phyloP scores from a whole-genome alignment of 192 early-diverging fungal genomes.

The Bifiguratus adelaidae region DNA sequence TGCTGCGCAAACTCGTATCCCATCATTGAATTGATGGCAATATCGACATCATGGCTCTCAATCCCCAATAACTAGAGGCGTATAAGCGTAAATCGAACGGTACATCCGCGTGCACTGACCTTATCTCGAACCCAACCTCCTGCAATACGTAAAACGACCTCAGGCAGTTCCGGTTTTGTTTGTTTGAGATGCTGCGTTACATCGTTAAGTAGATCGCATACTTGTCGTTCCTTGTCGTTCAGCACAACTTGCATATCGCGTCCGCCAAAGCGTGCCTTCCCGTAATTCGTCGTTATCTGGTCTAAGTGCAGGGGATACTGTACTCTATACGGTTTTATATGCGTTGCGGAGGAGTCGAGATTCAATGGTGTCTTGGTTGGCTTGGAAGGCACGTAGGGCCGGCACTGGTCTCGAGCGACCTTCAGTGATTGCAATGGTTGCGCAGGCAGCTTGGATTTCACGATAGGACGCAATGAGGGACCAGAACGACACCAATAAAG shows the following conservation, averaged over 20 bases:
- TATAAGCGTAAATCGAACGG: not conserved
- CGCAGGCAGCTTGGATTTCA: no score
- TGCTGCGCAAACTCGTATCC: conserved; percentile 81
- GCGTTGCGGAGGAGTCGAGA: no score
- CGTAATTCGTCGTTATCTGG: no score
- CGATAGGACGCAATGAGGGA: no score
- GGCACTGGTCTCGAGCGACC: no score
- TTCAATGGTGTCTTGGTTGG: no score
- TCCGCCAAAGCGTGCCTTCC: no score
- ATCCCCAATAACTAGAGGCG: conserved; percentile 62
- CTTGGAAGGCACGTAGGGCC: no score
- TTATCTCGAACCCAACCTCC: conserved; percentile 99
- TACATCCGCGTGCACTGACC: conserved; percentile 17
- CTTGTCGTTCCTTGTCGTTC: conserved; percentile 46
- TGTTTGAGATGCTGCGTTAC: conserved; percentile 46
- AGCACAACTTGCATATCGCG: conserved; percentile 40
- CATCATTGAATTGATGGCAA: conserved; percentile 89
- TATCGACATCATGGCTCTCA: conserved; percentile 84
- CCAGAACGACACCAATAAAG: no score
- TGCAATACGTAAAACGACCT: conserved; percentile 73
- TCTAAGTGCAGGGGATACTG: no score
- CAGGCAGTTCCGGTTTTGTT: conserved; percentile 29
- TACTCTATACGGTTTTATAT: no score
- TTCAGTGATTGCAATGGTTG: no score
- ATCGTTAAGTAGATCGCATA: conserved; percentile 55